Evolutionary conservation across 208 protist species (phyloP), one percentile per base, ranked within the genome.

Genomic region (Wallacemonas collosoma): DNA sequence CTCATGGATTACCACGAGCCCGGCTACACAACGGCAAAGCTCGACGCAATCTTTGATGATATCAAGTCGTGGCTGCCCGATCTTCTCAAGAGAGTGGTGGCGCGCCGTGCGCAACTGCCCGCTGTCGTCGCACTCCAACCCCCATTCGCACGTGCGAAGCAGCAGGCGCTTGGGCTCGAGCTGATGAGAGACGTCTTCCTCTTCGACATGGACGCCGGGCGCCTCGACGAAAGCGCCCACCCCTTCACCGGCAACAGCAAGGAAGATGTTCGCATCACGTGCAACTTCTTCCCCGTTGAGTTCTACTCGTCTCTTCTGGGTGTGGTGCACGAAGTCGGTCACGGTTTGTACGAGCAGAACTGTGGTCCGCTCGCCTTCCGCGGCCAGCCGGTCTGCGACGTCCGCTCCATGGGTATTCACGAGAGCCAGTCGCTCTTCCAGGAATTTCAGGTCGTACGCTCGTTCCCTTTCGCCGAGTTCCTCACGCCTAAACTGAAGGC

Each of bases 191-290:
- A 77, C 40, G 40, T 87, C 53, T 93, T 84, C 78, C 71, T 79
- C 47, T 95, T 90, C 58, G 82, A 92, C 67, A 87, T 92, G 74
- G 89, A 94, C 2, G 83, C 44, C 8, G 90, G 91, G 9, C 81
- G 89, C 5, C 63, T 93, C 53, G 91, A 96, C 66, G 74, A 87
- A 39, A 86, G 80, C 14, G 47, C 81, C 17, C 94, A 97, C 73
- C 88, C 91, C 4, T 96, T 97, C 71, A 92, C 84, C 17, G 86
- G 75, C 15, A 86, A 85, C 64, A 65, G 71, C 44, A 82, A 83
- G 71, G 79, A 85, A 26, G 94, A 96, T 76, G 75, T 81, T 4
- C 87, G 90, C 51, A 88, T 97, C 67, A 95, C 94, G 2, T 93
- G 85, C 5, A 80, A 83, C 73, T 97, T 85, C 72, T 41, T 41